These are phyloP conservation scores for Gillenia trifoliata DNA, from an alignment of 306 rosid genomes.

Conservation along the genomic window DNA sequence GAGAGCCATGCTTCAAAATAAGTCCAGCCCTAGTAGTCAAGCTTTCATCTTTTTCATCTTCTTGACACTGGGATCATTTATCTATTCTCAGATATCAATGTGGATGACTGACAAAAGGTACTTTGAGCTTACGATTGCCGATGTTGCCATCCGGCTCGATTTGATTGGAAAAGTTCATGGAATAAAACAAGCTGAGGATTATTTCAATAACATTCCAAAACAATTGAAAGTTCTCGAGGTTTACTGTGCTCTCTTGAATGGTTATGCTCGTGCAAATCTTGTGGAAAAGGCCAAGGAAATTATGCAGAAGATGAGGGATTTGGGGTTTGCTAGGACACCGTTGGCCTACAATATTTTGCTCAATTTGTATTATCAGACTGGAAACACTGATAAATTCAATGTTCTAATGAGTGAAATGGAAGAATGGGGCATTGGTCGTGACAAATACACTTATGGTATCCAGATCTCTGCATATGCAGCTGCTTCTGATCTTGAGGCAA, in stretches of 20 bases:
- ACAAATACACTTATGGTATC: conserved; percentile 15
- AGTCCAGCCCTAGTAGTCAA: neutral
- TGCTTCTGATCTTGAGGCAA: conserved; percentile 14
- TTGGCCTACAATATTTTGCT: conserved; percentile 19
- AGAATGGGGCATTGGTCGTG: conserved; percentile 3
- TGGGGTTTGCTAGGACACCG: conserved; percentile 3
- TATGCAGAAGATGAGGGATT: conserved; percentile 24
- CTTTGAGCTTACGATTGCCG: neutral
- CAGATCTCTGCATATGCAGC: conserved; percentile 20
- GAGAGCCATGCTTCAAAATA: neutral
- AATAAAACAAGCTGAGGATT: conserved; percentile 22
- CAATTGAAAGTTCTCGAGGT: conserved; percentile 8
- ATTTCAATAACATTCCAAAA: conserved; percentile 19
- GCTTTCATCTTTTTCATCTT: neutral
- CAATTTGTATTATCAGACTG: conserved; percentile 11
- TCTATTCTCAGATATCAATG: conserved; percentile 10
- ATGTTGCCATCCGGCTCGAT: conserved; percentile 17
- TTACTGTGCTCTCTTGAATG: conserved; percentile 18
- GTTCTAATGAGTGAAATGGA: conserved; percentile 26
- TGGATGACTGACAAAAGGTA: conserved; percentile 28
- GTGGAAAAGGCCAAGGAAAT: conserved; percentile 26
- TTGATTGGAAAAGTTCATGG: conserved; percentile 32
- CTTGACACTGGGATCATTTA: no score
- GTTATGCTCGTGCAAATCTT: conserved; percentile 16
- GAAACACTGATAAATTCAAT: conserved; percentile 20